These are phyloP conservation scores for Oropetium thomaeum DNA, from an alignment of 176 grass and related monocot species.

Conservation along the genomic window DNA sequence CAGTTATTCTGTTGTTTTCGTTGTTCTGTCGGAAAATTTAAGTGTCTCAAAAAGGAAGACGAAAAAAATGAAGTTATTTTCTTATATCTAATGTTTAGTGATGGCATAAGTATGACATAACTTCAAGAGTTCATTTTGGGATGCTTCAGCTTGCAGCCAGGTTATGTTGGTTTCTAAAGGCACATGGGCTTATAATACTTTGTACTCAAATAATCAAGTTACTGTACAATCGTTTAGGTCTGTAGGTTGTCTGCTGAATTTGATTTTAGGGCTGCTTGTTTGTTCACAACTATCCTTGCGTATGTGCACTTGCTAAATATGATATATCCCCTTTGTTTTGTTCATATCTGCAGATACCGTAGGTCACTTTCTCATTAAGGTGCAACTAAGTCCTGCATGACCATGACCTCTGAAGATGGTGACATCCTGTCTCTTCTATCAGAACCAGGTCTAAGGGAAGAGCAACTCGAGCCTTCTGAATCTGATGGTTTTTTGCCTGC, in stretches of 20 bases:
- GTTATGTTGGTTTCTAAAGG: not conserved
- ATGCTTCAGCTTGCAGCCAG: not conserved
- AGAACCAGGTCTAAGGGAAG: slow-evolving; percentile 41
- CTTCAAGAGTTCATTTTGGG: not conserved
- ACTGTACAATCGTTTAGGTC: not conserved
- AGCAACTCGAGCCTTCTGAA: slow-evolving; percentile 39
- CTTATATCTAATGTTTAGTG: not conserved
- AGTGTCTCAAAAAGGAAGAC: too few species aligned
- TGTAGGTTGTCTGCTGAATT: not conserved
- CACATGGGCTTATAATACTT: not conserved
- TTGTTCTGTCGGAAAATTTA: not conserved
- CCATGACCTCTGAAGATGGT: slow-evolving; percentile 60
- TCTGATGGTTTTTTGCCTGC: slow-evolving; percentile 42
- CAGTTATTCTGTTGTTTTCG: not conserved
- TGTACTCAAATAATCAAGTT: not conserved
- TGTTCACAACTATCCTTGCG: not conserved
- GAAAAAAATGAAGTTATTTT: not conserved
- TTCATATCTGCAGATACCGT: slow-evolving; percentile 22
- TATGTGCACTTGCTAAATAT: not conserved
- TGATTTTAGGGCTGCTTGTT: not conserved
- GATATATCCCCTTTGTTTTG: not conserved
- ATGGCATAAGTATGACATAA: not conserved
- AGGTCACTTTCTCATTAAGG: slow-evolving; percentile 12
- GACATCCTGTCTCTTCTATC: slow-evolving; percentile 65
- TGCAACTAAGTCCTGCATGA: slow-evolving; percentile 17